Conservation (phyloP, 1,139 yeast species). For the Saccharomyces hybrid region DNA sequence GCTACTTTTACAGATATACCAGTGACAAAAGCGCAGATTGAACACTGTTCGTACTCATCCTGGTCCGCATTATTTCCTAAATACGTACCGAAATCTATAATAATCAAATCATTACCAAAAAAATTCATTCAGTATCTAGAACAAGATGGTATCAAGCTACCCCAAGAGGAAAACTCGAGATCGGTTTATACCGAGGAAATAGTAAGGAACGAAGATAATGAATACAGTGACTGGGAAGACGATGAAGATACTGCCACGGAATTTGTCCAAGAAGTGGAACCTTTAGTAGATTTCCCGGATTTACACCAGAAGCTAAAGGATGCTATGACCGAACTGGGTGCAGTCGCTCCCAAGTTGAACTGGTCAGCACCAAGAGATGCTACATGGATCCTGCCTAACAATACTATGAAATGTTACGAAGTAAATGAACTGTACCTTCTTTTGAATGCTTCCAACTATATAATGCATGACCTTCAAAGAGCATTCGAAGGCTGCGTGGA, state of each 20-base stretch:
- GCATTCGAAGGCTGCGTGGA: conserved; percentile 46
- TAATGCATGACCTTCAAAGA: conserved; percentile 72
- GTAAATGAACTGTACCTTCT: conserved; percentile 71
- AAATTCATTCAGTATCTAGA: conserved; percentile 62
- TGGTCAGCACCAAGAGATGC: conserved; percentile 98
- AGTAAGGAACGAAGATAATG: conserved; percentile 47
- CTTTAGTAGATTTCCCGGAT: conserved; percentile 45
- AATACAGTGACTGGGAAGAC: conserved; percentile 65
- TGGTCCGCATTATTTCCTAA: conserved; percentile 59
- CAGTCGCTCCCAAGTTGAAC: conserved; percentile 80
- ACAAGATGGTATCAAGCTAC: conserved; percentile 70
- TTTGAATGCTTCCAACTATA: conserved; percentile 81
- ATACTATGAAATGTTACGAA: conserved; percentile 59
- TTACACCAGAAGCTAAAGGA: conserved; percentile 47
- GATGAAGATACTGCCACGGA: conserved; percentile 35
- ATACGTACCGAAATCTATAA: conserved; percentile 43
- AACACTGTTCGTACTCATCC: conserved; percentile 59
- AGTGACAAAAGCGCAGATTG: conserved; percentile 43
- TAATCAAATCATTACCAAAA: conserved; percentile 59
- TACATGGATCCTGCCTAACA: conserved; percentile 78
- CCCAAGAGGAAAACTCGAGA: conserved; percentile 33
- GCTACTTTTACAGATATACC: conserved; percentile 33
- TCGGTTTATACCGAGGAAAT: conserved; percentile 34
- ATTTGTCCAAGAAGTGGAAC: conserved; percentile 31
- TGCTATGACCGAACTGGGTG: conserved; percentile 42